Base-by-base conservation (phyloP, 441 rosid species). In the Geranium incanum region DNA sequence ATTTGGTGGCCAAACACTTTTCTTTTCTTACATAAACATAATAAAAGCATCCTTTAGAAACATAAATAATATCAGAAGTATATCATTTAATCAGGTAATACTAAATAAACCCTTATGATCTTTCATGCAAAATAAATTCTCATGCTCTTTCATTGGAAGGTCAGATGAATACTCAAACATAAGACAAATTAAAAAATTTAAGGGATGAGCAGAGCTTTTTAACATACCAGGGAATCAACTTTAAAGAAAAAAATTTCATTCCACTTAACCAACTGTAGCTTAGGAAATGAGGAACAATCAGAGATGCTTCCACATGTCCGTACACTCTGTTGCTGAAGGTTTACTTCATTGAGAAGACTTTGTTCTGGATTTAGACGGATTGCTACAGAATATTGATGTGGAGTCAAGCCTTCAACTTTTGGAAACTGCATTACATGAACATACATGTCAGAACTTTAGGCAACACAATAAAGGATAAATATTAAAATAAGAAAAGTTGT, bases 221-320 rank as follows among this genome's bases (percentile, higher is more conserved):
- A 50, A 39, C 78, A 75, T 90, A 95, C 99, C 86, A 73, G 77
- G 60, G 88, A 82, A 71, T 93, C 92, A 39, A 91, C 87, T 86
- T 87, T 93, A 79, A 95, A 93, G 89, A 91, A 93, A 85, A 93
- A 91, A 68, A 90, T 81, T 84, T 95, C 99, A 82, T 76, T 85
- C 99, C 99, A 95, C 78, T 78, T 72, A 74, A 91, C 90, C 71
- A 81, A 69, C 78, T 86, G 89, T 65, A 77, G 77, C 79, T 86
- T 86, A 55, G 91, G 81, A 69, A 95, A 83, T 5, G 75, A 76
- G 0, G 77, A 73, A 68, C 76, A 63, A 73, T 77, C 81, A 74
- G 95, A 83, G 69, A 80, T 82, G 75, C 83, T 78, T 79, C 98
- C 97, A 71, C 92, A 76, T 66, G 98, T 95, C 70, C 98, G 98